Evolutionary conservation across 1,284 basidiomycete genomes (phyloP).

Genomic region (Porphyrellus sp.): DNA sequence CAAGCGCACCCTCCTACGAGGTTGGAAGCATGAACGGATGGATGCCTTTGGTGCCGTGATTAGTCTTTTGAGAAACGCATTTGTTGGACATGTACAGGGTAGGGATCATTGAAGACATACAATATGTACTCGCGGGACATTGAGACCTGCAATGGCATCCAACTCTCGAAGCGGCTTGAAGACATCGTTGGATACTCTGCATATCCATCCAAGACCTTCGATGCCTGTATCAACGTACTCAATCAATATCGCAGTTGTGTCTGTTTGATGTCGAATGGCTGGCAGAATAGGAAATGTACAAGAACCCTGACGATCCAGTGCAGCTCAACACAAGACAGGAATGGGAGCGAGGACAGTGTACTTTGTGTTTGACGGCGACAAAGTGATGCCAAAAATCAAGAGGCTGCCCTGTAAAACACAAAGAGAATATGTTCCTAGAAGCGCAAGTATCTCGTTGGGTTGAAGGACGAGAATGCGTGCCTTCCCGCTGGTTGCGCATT

Average conservation of each 20-base stretch:
- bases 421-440: constrained; percentile 57
- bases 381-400: constrained; percentile 46
- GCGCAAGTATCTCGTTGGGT: constrained; percentile 48
- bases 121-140: constrained; percentile 52
- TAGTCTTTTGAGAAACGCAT: constrained; percentile 37
- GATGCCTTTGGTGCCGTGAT: constrained; percentile 42
- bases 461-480: constrained; percentile 44
- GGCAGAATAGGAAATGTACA: constrained; percentile 15
- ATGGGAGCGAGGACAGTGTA: constrained; percentile 65
- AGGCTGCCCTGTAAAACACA: constrained; percentile 54
- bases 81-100: background rate
- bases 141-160: constrained; percentile 32
- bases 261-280: constrained; percentile 16
- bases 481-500: constrained; percentile 1
- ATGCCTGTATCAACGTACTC: constrained; percentile 54
- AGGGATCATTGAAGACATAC: constrained; percentile 41
- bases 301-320: constrained; percentile 24
- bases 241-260: constrained; percentile 48
- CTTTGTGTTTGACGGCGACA: constrained; percentile 40
- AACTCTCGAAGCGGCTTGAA: constrained; percentile 49
- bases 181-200: constrained; percentile 55
- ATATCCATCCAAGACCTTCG: constrained; percentile 61
- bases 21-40: constrained; percentile 49
- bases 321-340: constrained; percentile 45
- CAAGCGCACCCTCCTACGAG: constrained; percentile 58